phyloP scores from a whole-genome alignment of 768 basidiomycete species.

The Tricholoma flavovirens region DNA sequence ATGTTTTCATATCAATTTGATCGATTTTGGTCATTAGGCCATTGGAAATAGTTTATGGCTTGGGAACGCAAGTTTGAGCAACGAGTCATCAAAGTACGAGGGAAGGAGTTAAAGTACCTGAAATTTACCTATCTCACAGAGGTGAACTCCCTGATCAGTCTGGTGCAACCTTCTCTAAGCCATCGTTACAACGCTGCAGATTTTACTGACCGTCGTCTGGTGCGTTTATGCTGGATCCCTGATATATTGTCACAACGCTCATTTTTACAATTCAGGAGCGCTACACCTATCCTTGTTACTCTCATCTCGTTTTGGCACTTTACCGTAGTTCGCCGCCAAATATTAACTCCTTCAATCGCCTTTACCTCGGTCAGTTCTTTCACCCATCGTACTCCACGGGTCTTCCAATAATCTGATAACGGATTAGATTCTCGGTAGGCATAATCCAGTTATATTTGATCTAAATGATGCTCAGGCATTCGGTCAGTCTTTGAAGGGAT shows the following conservation, averaged over 20 bases:
- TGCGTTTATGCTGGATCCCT: too few relatives aligned
- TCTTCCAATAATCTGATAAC: too few relatives aligned
- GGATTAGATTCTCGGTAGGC: too few relatives aligned
- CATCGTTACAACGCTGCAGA: too few relatives aligned
- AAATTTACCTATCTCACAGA: constrained; percentile 85
- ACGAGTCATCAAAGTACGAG: constrained; percentile 64
- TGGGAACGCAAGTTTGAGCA: constrained; percentile 88
- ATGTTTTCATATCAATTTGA: background rate
- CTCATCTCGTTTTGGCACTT: constrained; percentile 66
- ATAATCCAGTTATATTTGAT: too few relatives aligned
- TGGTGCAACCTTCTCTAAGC: too few relatives aligned
- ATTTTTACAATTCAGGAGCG: constrained; percentile 38
- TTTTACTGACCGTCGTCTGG: too few relatives aligned
- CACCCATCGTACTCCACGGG: too few relatives aligned
- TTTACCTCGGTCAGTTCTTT: constrained; percentile 58
- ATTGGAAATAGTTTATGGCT: constrained; percentile 71
- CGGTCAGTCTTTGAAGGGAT: constrained; percentile 75
- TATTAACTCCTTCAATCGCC: constrained; percentile 77
- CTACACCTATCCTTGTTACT: constrained; percentile 57
- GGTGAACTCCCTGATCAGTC: constrained; percentile 24
- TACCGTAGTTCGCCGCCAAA: constrained; percentile 61
- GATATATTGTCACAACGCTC: too few relatives aligned
- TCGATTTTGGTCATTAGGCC: too few relatives aligned
- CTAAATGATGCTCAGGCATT: too few relatives aligned
- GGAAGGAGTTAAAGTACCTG: constrained; percentile 80